Evolutionary conservation across 2,329 filamentous ascomycete species (phyloP).

Genomic region (Neophaeococcomyces aloes): DNA sequence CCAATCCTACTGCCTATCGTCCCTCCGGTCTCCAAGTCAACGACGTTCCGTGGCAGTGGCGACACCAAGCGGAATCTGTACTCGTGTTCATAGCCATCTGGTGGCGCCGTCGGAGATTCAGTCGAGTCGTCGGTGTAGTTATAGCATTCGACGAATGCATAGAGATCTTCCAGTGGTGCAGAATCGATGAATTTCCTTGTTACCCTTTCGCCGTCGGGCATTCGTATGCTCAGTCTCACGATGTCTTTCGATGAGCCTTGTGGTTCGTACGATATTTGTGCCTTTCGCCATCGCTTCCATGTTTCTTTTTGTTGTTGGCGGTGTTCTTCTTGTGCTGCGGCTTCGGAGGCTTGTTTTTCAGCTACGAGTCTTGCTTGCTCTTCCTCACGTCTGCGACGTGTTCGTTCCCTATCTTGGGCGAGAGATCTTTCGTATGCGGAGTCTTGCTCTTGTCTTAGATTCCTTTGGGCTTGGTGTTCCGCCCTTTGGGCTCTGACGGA

Average conservation of each 20-base stretch:
- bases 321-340: slow-evolving; percentile 38
- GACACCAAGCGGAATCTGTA: slow-evolving; percentile 81
- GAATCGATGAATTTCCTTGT: slow-evolving; percentile 61
- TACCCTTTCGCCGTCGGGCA: slow-evolving; percentile 60
- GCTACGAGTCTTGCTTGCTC: slow-evolving; percentile 52
- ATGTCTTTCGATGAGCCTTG: slow-evolving; percentile 51
- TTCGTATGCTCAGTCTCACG: slow-evolving; percentile 57
- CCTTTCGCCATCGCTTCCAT: slow-evolving; percentile 73
- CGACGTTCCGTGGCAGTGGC: slow-evolving; percentile 72
- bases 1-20: slow-evolving; percentile 68
- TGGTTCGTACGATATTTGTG: slow-evolving; percentile 59
- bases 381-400: slow-evolving; percentile 63
- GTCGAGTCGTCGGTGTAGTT: slow-evolving; percentile 32
- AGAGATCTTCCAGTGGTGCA: slow-evolving; percentile 75
- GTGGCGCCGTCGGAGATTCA: slow-evolving; percentile 38
- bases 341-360: slow-evolving; percentile 48
- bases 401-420: slow-evolving; percentile 76
- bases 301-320: slow-evolving; percentile 47
- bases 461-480: slow-evolving; percentile 71
- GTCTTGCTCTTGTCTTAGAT: slow-evolving; percentile 77
- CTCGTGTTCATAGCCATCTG: slow-evolving; percentile 62
- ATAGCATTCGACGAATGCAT: slow-evolving; percentile 92
- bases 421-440: slow-evolving; percentile 87
- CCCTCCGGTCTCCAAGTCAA: slow-evolving; percentile 55
- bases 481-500: slow-evolving; percentile 63